phyloP scores from a whole-genome alignment of 1,139 yeast species.

The Suhomyces wounanorum region DNA sequence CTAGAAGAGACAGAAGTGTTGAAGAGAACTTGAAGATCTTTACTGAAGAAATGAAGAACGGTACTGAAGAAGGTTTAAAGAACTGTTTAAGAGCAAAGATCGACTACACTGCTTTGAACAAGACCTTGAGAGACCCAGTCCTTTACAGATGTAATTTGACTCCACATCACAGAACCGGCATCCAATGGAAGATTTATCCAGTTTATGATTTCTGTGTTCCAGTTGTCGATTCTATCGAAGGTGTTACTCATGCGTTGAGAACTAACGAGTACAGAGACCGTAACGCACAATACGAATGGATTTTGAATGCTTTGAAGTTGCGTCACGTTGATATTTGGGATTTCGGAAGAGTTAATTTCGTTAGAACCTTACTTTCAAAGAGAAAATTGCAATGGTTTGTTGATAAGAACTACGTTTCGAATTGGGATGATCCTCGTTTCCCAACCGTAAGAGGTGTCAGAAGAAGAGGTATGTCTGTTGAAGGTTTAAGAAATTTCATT shows the following conservation, averaged over 20 bases:
- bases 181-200: constrained; percentile 92
- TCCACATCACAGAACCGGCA: constrained; percentile 96
- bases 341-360: constrained; percentile 93
- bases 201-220: constrained; percentile 99
- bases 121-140: constrained; percentile 95
- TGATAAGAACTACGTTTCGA: constrained; percentile 77
- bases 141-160: constrained; percentile 94
- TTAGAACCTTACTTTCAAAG: constrained; percentile 90
- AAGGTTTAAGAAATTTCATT: constrained; percentile 90
- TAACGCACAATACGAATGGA: constrained; percentile 97
- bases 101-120: constrained; percentile 85
- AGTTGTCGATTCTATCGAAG: constrained; percentile 89
- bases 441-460: constrained; percentile 98
- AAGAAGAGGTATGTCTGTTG: constrained; percentile 99
- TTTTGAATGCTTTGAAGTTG: constrained; percentile 73
- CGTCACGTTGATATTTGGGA: constrained; percentile 97
- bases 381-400: constrained; percentile 99
- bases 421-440: constrained; percentile 99
- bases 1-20: constrained; percentile 84
- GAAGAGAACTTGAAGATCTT: constrained; percentile 88
- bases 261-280: constrained; percentile 98
- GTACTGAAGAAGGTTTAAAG: constrained; percentile 85
- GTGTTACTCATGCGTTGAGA: constrained; percentile 95
- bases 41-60: constrained; percentile 87
- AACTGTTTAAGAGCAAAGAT: constrained; percentile 95